Conservation (phyloP, 2,329 filamentous ascomycete genomes). For the Cordyceps tenuipes region DNA sequence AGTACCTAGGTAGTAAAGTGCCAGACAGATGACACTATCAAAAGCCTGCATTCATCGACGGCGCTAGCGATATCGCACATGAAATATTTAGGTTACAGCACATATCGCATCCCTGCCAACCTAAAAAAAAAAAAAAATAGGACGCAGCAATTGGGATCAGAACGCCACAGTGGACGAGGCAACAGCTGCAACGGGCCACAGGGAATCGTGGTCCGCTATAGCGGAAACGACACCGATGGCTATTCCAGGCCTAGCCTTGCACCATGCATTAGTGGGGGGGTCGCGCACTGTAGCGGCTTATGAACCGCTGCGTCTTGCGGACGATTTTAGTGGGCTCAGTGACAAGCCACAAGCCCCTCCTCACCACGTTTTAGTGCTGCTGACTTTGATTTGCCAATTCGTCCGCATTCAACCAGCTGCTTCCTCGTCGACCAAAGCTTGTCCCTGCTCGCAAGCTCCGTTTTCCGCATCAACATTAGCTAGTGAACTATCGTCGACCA, state of each 20-base stretch:
- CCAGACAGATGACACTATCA: not conserved
- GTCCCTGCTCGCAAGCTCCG: not conserved
- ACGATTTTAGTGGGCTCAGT: not conserved
- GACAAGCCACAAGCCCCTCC: not conserved
- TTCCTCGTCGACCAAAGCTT: not conserved
- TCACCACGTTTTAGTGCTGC: conserved; percentile 18
- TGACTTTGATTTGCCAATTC: conserved; percentile 20
- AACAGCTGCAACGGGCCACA: not conserved
- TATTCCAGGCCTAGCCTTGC: not conserved
- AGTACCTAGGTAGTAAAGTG: too few relatives aligned
- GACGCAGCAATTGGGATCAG: not conserved
- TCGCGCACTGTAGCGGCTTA: too few relatives aligned
- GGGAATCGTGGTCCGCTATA: not conserved
- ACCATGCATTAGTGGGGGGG: not conserved
- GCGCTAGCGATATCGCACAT: not conserved
- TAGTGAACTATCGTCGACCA: not conserved
- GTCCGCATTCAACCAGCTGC: not conserved
- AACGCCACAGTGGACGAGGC: not conserved
- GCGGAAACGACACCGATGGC: not conserved
- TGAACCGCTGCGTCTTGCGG: not conserved
- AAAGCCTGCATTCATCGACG: not conserved
- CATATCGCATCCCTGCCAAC: not conserved
- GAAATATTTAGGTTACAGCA: not conserved
- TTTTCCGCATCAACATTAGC: conserved; percentile 2
- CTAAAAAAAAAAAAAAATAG: not conserved